phyloP scores from a whole-genome alignment of 768 basidiomycete species.

The Wakefieldia striispora region DNA sequence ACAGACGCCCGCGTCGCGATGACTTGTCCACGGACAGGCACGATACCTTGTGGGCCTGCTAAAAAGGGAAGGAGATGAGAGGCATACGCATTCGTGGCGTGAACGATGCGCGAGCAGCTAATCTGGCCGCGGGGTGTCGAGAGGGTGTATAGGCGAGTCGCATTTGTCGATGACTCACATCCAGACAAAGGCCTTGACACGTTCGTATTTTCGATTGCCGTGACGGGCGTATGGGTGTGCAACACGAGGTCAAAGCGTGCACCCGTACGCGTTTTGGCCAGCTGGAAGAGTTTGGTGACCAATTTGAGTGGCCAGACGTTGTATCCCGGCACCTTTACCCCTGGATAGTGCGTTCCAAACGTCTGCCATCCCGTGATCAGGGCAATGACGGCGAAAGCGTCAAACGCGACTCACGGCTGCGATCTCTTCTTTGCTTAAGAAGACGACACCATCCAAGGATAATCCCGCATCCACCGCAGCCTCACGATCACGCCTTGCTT shows the following conservation, averaged over 20 bases:
- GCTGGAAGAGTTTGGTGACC: slow-evolving; percentile 61
- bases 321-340: slow-evolving; percentile 47
- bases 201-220: slow-evolving; percentile 32
- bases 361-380: slow-evolving; percentile 12
- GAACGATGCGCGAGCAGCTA: slow-evolving; percentile 62
- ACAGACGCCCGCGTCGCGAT: slow-evolving; percentile 45
- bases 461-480: slow-evolving; percentile 55
- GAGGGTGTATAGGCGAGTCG: slow-evolving; percentile 9
- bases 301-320: slow-evolving; percentile 83
- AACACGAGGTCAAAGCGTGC: slow-evolving; percentile 45
- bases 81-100: slow-evolving; percentile 86
- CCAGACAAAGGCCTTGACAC: not conserved
- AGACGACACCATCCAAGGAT: slow-evolving; percentile 42
- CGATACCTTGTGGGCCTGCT: slow-evolving; percentile 48
- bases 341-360: slow-evolving; percentile 47
- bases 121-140: slow-evolving; percentile 67
- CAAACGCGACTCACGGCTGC: slow-evolving; percentile 36
- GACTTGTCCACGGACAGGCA: slow-evolving; percentile 74
- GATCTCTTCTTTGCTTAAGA: slow-evolving; percentile 48
- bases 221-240: slow-evolving; percentile 75
- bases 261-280: slow-evolving; percentile 32
- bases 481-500: slow-evolving; percentile 44
- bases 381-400: not conserved
- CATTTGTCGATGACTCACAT: not conserved
- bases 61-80: slow-evolving; percentile 74